Evolutionary conservation across 805 yeast genomes (phyloP).

Genomic region (Schwanniomyces yamadae): DNA sequence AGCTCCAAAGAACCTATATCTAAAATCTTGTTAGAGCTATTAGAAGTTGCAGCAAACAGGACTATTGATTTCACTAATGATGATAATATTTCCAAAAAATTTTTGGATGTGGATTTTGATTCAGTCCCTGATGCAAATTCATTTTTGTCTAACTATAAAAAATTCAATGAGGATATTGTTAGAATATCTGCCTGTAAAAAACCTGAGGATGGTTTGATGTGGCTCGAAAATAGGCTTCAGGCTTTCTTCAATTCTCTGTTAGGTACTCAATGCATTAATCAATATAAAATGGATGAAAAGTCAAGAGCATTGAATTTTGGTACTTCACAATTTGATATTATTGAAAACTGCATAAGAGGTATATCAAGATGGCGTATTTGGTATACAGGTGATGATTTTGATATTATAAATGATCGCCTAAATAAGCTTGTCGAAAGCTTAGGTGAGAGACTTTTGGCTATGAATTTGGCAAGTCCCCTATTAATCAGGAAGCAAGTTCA

Average conservation of each 20-base stretch:
- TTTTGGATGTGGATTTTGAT: conserved; percentile 84
- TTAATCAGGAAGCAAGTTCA: conserved; percentile 83
- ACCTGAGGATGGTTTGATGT: conserved; percentile 75
- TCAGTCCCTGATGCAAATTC: conserved; percentile 74
- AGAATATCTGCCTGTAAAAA: conserved; percentile 83
- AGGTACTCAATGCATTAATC: conserved; percentile 63
- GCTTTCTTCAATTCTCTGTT: conserved; percentile 66
- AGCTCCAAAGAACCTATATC: conserved; percentile 56
- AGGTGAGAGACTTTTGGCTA: conserved; percentile 70
- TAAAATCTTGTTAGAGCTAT: conserved; percentile 59
- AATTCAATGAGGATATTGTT: conserved; percentile 86
- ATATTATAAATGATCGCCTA: conserved; percentile 50
- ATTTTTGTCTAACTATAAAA: conserved; percentile 76
- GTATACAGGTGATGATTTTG: conserved; percentile 63
- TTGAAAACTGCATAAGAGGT: conserved; percentile 89
- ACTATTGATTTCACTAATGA: conserved; percentile 72
- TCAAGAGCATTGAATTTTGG: conserved; percentile 73
- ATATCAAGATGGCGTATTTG: conserved; percentile 94
- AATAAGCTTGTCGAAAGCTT: conserved; percentile 61
- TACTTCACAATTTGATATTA: conserved; percentile 76
- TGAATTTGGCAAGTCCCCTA: conserved; percentile 78
- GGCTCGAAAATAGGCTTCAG: conserved; percentile 77
- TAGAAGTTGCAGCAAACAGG: conserved; percentile 76
- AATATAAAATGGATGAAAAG: conserved; percentile 53
- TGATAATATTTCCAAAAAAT: conserved; percentile 61